These are phyloP conservation scores for Gossypium herbaceum DNA, from an alignment of 345 rosid genomes.

Conservation along the genomic window DNA sequence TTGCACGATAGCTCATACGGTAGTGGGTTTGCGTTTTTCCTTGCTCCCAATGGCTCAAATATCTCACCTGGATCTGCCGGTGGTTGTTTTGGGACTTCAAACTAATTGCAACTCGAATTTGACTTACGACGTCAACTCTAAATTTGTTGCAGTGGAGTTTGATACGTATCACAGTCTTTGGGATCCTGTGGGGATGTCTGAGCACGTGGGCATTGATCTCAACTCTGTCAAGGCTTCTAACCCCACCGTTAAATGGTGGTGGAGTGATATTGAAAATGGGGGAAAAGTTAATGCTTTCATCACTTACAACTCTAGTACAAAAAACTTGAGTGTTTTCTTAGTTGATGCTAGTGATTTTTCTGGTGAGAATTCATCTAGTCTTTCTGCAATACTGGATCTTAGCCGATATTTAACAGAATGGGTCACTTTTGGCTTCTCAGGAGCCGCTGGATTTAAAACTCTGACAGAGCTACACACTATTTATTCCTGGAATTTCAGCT, in stretches of 20 bases:
- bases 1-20: not conserved
- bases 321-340: slow-evolving; percentile 47
- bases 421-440: slow-evolving; percentile 48
- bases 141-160: slow-evolving; percentile 37
- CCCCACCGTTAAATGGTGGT: not conserved
- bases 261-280: not conserved
- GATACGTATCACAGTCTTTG: not conserved
- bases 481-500: slow-evolving; percentile 36
- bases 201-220: slow-evolving; percentile 38
- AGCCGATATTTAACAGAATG: slow-evolving; percentile 32
- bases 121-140: not conserved
- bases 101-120: no score
- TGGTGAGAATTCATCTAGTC: slow-evolving; percentile 20
- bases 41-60: slow-evolving; percentile 25
- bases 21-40: slow-evolving; percentile 38
- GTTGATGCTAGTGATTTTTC: slow-evolving; percentile 13
- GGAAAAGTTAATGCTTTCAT: slow-evolving; percentile 22
- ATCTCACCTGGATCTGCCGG: slow-evolving; percentile 28
- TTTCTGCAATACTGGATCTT: slow-evolving; percentile 38
- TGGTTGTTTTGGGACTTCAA: slow-evolving; percentile 36
- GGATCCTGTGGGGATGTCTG: slow-evolving; percentile 22
- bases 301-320: slow-evolving; percentile 30
- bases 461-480: slow-evolving; percentile 20
- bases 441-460: slow-evolving; percentile 10
- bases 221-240: slow-evolving; percentile 2